These are phyloP conservation scores for Drechslerella dactyloides DNA, from an alignment of 2,329 filamentous ascomycete genomes.

Conservation along the genomic window DNA sequence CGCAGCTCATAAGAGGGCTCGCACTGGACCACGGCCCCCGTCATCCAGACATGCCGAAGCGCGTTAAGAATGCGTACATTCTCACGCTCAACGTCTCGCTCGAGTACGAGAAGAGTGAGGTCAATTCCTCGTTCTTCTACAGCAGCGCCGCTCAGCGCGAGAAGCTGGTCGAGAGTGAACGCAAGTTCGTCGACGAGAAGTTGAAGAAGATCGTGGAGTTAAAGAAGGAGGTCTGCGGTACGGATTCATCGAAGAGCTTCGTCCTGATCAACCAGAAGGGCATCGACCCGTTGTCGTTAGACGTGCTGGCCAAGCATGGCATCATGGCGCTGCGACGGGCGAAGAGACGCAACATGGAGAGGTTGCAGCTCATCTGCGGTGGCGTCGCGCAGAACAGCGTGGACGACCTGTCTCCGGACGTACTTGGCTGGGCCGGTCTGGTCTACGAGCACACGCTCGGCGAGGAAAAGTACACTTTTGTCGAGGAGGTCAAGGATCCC, in stretches of 20 bases:
- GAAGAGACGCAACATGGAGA: slow-evolving; percentile 99
- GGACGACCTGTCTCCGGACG: slow-evolving; percentile 84
- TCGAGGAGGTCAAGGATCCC: slow-evolving; percentile 97
- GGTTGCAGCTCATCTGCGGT: slow-evolving; percentile 91
- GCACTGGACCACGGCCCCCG: slow-evolving; percentile 93
- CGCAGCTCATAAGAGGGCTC: slow-evolving; percentile 89
- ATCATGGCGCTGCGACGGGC: slow-evolving; percentile 92
- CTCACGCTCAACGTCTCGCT: slow-evolving; percentile 94
- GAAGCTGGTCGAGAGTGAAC: slow-evolving; percentile 96
- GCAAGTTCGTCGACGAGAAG: slow-evolving; percentile 93
- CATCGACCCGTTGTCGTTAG: slow-evolving; percentile 93
- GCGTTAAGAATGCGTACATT: slow-evolving; percentile 93
- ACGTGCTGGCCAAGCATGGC: slow-evolving; percentile 96
- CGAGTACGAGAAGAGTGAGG: slow-evolving; percentile 98
- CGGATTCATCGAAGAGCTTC: slow-evolving; percentile 91
- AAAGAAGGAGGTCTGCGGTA: slow-evolving; percentile 96
- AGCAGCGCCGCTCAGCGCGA: slow-evolving; percentile 95
- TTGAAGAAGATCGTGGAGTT: slow-evolving; percentile 95
- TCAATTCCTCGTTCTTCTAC: slow-evolving; percentile 99
- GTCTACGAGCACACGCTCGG: slow-evolving; percentile 98
- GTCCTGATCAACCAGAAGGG: slow-evolving; percentile 99
- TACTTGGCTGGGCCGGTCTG: slow-evolving; percentile 92
- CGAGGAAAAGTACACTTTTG: slow-evolving; percentile 98
- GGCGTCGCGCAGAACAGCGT: slow-evolving; percentile 94
- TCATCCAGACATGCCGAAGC: slow-evolving; percentile 98